These are phyloP conservation scores for Chaetoceros tenuissimus DNA, from an alignment of 108 stramenopile genomes.

Conservation along the genomic window DNA sequence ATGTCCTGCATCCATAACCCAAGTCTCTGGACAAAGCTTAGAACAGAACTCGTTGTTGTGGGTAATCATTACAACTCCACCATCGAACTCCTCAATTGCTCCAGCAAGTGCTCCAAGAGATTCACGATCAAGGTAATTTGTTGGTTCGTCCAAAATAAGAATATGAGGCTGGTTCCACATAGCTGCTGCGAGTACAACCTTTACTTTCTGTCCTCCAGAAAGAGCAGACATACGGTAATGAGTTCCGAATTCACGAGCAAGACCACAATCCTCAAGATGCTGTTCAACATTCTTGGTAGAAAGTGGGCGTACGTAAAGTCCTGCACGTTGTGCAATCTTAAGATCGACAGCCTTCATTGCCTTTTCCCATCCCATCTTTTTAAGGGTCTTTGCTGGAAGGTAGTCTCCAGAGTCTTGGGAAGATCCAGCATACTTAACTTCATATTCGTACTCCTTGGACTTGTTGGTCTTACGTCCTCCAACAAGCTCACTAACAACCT, in stretches of 20 bases:
- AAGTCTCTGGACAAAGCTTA: conserved; percentile 95
- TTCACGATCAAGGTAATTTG: conserved; percentile 99
- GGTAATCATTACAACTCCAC: conserved; percentile 98
- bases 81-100: conserved; percentile 94
- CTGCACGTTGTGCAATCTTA: conserved; percentile 93
- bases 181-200: conserved; percentile 98
- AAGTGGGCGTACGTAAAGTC: conserved; percentile 87
- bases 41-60: conserved; percentile 99
- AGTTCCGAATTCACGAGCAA: conserved; percentile 95
- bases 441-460: conserved; percentile 96
- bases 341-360: conserved; percentile 97
- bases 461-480: conserved; percentile 94
- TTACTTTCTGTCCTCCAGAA: conserved; percentile 99
- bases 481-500: conserved; percentile 92
- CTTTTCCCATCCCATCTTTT: conserved; percentile 99
- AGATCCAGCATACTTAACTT: conserved; percentile 87
- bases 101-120: conserved; percentile 95
- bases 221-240: conserved; percentile 98
- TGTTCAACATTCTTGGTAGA: conserved; percentile 97
- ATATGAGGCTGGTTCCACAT: conserved; percentile 99
- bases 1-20: conserved; percentile 98
- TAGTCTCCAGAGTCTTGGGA: conserved; percentile 83
- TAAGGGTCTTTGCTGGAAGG: conserved; percentile 85
- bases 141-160: conserved; percentile 98
- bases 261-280: conserved; percentile 96